Base-by-base conservation (phyloP, 371 early-diverging fungal species). In the Mucor sp. region DNA sequence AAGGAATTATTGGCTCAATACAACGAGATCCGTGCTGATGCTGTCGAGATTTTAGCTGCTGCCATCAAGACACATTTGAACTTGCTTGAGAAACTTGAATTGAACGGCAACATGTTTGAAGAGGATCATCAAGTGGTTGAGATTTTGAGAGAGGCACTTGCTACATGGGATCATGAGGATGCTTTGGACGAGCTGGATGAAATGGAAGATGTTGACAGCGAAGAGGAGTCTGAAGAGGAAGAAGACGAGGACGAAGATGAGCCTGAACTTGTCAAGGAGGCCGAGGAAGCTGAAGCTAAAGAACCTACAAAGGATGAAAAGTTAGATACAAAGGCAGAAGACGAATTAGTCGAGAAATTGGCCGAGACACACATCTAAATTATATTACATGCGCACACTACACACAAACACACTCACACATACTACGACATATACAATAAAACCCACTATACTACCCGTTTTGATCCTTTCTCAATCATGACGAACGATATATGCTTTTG, bases 91-190 rank as follows among this genome's bases (percentile, higher is more conserved):
- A 76, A 74, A 25, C 74, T 99, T 35, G 93, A 95, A 71, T 84
- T 99, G 63, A 97, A 97, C 73, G 99, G 99, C 12, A 99, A 99
- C 79, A 81, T 84, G 59, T 94, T 97, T 72, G 87, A 89, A 50
- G 87, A 92, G 1, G 94, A 96, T 59, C 87, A 93, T 70, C 84
- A 82, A 4, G 91, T 87, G 1, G 87, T 90, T 4, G 88, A 89
- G 17, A 81, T 90, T 25, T 76, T 85, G 37, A 89, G 94, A 58
- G 87, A 85, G n/a, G 89, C 90, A 11, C 76, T 97, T n/a, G 75
- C 87, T 57, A 80, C 74, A 37, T 84, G 89, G 72, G 90, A 85
- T 15, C 77, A 91, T 67, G 90, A 85, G 61, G 94, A 95, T 67
- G 92, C 91, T 56, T 80, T 98, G 55, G 97, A 94, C 44, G 95